Percentiles rank a stretch among this genome's conserved stretches.
Conservation (phyloP, 1,284 basidiomycete genomes). For the Pisolithus thermaeus region DNA sequence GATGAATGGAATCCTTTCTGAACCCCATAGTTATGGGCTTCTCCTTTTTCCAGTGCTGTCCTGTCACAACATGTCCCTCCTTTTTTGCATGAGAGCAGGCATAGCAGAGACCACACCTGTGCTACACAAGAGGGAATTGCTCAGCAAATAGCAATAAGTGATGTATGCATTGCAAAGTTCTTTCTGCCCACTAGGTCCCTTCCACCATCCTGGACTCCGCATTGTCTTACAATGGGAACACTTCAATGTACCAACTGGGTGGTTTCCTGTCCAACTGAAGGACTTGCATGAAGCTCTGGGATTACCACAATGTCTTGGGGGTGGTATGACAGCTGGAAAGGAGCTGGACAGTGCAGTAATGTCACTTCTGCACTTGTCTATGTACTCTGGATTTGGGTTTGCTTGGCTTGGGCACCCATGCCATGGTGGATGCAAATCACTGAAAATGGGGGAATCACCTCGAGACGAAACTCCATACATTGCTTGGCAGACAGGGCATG, state of each 20-base stretch:
- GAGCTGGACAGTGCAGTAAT: conserved; percentile 19
- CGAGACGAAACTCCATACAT: conserved; percentile 21
- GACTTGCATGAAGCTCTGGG: conserved; percentile 29
- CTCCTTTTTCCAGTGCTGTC: conserved; percentile 43
- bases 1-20: conserved; percentile 30
- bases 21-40: conserved; percentile 19
- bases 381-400: conserved; percentile 36
- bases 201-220: conserved; percentile 91
- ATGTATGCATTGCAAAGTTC: conserved; percentile 91
- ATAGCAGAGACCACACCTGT: conserved; percentile 73
- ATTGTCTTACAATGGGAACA: conserved; percentile 83
- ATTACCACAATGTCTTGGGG: conserved; percentile 55
- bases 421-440: conserved; percentile 21
- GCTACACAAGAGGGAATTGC: conserved; percentile 18
- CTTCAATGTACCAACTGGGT: conserved; percentile 67
- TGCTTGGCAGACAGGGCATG: conserved; percentile 27
- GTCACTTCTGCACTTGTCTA: conserved; percentile 28
- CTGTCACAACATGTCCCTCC: conserved; percentile 47
- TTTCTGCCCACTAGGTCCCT: conserved; percentile 86
- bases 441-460: conserved; percentile 22
- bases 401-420: conserved; percentile 33
- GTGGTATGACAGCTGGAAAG: conserved; percentile 50
- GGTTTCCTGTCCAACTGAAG: conserved; percentile 38
- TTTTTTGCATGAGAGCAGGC: conserved; percentile 80
- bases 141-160: conserved; percentile 11